Base-by-base conservation (phyloP, 352 stramenopile species). In the Globisporangium takayamanum region DNA sequence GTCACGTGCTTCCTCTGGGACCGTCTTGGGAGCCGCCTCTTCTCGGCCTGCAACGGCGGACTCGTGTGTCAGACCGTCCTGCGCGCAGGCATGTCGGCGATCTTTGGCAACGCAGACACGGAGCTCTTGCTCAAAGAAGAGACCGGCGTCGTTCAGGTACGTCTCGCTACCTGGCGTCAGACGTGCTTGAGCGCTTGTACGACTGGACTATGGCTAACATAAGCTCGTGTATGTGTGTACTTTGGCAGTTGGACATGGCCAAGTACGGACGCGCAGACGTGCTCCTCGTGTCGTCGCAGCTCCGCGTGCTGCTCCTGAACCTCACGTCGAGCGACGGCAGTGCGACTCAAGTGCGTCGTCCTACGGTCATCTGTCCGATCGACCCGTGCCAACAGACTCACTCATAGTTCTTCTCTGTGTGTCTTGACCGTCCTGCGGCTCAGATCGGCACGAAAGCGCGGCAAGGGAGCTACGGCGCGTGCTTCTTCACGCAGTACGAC, bases 1-100 rank as follows among this genome's bases (percentile, higher is more conserved):
- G 71, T 95, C 48, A 92, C 81, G 2, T 89, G 76, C 57, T 89
- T 95, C 45, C 46, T 95, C 37, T 95, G 85, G 85, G 84, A 95
- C 60, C 76, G 69, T 44, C 64, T 68, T 7, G 80, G 85, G 10
- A 55, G 73, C 30, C 77, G 85, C 20, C 70, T 95, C n/a, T 94
- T 88, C 52, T 92, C 85, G 14, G 84, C 83, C 0, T 95, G 84
- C 48, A 88, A 89, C 55, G 82, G 75, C 6, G 85, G 85, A 0
- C 83, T 83, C 36, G 84, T 95, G 4, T 87, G 73, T 20, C 82
- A 89, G 54, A 95, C 85, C 0, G 80, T 86, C 36, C 57, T 95
- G 22, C 78, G 84, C 14, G 81, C 80, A 20, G 85, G 85, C 22
- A 80, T 95, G 70, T 92, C 85, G 12, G 85, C 82, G 10, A 80